Evolutionary conservation across 768 basidiomycete species (phyloP).

Genomic region (Mycena albidolilacea): DNA sequence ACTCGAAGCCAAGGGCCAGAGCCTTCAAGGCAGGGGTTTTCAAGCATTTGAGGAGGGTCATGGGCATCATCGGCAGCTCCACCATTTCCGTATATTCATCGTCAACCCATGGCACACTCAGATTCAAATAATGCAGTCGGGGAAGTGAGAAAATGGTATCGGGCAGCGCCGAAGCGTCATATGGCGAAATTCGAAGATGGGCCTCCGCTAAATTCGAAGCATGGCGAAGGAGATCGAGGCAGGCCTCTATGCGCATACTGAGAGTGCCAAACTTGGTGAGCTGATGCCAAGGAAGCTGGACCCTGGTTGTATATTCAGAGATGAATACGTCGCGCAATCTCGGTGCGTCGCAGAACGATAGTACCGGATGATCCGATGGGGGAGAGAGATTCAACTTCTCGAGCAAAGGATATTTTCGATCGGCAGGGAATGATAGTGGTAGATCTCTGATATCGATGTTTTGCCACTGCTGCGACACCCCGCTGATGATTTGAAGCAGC

Average conservation of each 20-base stretch:
- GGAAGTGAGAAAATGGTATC: not conserved
- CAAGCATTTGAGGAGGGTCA: slow-evolving; percentile 8
- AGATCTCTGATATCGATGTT: not conserved
- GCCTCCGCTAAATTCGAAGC: not conserved
- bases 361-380: not conserved
- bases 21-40: slow-evolving; percentile 13
- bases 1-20: not conserved
- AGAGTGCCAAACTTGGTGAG: not conserved
- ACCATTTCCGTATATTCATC: not conserved
- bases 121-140: not conserved
- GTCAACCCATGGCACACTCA: not conserved
- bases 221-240: not conserved
- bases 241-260: not conserved
- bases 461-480: not conserved
- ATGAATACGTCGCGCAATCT: slow-evolving; percentile 2
- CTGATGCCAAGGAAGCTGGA: slow-evolving; percentile 6
- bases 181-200: not conserved
- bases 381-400: slow-evolving; percentile 1
- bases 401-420: not conserved
- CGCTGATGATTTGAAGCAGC: not conserved
- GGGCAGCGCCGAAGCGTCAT: not conserved
- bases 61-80: not conserved
- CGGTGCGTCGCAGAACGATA: slow-evolving; percentile 8
- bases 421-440: not conserved
- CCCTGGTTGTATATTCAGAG: too few relatives aligned